Percentiles rank a stretch among this genome's conserved stretches.
These are phyloP conservation scores for Candolleomyces eurysporus DNA, from an alignment of 768 basidiomycete species.

Conservation along the genomic window DNA sequence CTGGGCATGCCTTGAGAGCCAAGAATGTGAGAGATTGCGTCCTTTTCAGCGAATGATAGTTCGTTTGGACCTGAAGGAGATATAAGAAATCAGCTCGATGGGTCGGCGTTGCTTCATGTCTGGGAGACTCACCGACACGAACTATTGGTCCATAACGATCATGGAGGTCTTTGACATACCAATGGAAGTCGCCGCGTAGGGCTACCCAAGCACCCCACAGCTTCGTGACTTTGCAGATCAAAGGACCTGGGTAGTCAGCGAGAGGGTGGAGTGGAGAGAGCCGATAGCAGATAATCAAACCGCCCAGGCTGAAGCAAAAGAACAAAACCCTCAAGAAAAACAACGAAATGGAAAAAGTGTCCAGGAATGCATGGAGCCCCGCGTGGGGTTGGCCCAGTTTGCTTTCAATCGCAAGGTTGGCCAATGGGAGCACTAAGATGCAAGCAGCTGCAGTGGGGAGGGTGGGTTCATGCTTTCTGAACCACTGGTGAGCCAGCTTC, in stretches of 20 bases:
- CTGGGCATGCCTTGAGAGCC: constrained; percentile 49
- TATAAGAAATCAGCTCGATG: background rate
- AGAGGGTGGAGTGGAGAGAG: constrained; percentile 40
- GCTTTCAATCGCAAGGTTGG: too few relatives aligned
- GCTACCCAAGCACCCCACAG: constrained; percentile 20
- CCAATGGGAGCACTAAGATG: too few relatives aligned
- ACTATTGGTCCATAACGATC: constrained; percentile 32
- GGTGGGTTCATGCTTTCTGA: too few relatives aligned
- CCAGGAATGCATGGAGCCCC: too few relatives aligned
- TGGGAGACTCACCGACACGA: constrained; percentile 28
- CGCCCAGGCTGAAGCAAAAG: too few relatives aligned
- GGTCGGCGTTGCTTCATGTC: constrained; percentile 2
- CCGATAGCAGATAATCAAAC: constrained; percentile 24
- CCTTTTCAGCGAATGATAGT: constrained; percentile 42
- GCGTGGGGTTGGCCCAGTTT: too few relatives aligned
- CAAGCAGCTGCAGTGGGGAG: too few relatives aligned
- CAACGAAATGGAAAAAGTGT: too few relatives aligned
- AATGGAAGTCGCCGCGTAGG: constrained; percentile 24
- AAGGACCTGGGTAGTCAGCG: constrained; percentile 33
- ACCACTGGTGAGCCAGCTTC: too few relatives aligned
- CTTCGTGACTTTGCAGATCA: constrained; percentile 25
- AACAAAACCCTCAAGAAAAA: too few relatives aligned
- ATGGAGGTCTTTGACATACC: constrained; percentile 24
- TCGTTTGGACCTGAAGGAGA: constrained; percentile 40
- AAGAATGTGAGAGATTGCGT: constrained; percentile 40